A percentile compares a stretch with the other conserved stretches of the same genome.
Evolutionary conservation across 1,139 yeast species (phyloP).

Genomic region (Taiozyma sp.): DNA sequence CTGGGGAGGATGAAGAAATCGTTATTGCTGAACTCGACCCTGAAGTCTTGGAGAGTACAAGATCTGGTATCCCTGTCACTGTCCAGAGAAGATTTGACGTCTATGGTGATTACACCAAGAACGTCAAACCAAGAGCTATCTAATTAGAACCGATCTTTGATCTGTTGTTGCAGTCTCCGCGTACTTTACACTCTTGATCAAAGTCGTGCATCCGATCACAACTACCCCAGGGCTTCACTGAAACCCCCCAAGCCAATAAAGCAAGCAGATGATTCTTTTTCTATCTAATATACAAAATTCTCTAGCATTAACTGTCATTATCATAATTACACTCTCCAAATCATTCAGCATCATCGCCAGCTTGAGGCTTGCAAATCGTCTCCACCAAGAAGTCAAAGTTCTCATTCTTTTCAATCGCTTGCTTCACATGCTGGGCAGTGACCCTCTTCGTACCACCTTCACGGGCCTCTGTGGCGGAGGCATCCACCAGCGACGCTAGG

Average conservation of each 20-base stretch:
- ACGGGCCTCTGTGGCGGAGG: slow-evolving; percentile 75
- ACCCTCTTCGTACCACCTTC: slow-evolving; percentile 76
- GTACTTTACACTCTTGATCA: background rate
- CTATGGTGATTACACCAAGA: slow-evolving; percentile 6
- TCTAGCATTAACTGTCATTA: background rate
- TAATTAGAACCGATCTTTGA: background rate
- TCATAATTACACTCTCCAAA: background rate
- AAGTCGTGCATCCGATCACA: background rate
- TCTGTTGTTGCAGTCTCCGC: background rate
- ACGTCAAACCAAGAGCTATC: background rate
- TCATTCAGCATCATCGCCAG: slow-evolving; percentile 4
- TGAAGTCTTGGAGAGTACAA: slow-evolving; percentile 51
- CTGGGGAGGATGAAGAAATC: slow-evolving; percentile 81
- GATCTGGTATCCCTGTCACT: slow-evolving; percentile 74
- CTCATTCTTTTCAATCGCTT: slow-evolving; percentile 82
- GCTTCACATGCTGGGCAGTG: slow-evolving; percentile 75
- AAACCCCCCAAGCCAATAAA: background rate
- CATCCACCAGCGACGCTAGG: slow-evolving; percentile 85
- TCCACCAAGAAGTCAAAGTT: slow-evolving; percentile 89
- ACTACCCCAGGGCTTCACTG: background rate
- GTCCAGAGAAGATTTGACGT: slow-evolving; percentile 83
- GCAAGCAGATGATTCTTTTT: background rate
- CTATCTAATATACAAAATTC: background rate
- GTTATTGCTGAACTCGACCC: slow-evolving; percentile 77
- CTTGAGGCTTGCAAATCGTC: slow-evolving; percentile 26